phyloP scores from a whole-genome alignment of 2,329 filamentous ascomycete species.

The Ramularia collo-cygni region DNA sequence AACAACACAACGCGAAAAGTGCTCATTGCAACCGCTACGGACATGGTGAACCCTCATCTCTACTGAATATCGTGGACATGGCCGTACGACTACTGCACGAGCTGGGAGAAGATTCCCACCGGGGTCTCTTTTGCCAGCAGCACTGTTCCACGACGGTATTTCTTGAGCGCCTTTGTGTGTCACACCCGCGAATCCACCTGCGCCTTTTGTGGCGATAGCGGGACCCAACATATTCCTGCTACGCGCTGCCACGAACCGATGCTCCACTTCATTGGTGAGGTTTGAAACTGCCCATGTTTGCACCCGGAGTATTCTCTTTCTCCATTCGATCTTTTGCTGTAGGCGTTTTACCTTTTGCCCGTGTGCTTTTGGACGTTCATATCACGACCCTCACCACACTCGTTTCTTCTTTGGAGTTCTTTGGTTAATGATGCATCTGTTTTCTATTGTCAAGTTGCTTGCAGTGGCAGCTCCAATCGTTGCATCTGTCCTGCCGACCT shows the following conservation, averaged over 20 bases:
- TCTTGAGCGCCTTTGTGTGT: conserved; percentile 7
- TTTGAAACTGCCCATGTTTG: too few species aligned
- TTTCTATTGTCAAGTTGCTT: conserved; percentile 11
- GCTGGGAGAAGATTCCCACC: conserved; percentile 2
- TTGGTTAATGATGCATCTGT: conserved; percentile 11
- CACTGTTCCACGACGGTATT: conserved; percentile 7
- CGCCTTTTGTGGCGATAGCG: background rate
- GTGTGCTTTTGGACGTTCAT: conserved; percentile 5
- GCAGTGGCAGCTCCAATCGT: conserved; percentile 12
- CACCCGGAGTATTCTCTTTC: conserved; percentile 2
- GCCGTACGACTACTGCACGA: conserved; percentile 4
- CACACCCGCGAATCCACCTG: conserved; percentile 3
- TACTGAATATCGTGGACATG: conserved; percentile 6
- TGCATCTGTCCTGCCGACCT: conserved; percentile 12
- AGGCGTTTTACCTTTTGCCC: conserved; percentile 1
- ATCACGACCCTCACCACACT: too few species aligned
- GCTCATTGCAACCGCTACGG: too few species aligned
- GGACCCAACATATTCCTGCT: conserved; percentile 6
- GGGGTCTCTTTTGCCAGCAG: conserved; percentile 5
- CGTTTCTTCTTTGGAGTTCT: too few species aligned
- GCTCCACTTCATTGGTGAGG: background rate
- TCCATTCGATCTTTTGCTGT: background rate
- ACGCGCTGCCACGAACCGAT: conserved; percentile 6
- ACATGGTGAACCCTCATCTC: background rate
- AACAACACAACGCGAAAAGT: too few species aligned